A percentile compares a stretch with the other conserved stretches of the same genome.
Evolutionary conservation across 1,284 basidiomycete genomes (phyloP).

Genomic region (Microbotryomycetes sp.): DNA sequence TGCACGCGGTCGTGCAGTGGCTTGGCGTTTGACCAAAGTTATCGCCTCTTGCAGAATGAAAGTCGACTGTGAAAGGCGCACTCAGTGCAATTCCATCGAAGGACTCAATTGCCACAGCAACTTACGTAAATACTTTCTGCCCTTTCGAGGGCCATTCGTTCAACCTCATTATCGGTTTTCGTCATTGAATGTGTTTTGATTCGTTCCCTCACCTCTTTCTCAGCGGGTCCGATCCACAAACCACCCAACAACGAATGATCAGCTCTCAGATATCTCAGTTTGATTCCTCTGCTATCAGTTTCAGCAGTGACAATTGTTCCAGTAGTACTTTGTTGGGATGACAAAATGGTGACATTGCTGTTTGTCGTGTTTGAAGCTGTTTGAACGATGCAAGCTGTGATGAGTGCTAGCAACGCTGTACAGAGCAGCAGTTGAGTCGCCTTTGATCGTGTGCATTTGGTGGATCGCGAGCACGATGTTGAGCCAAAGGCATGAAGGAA

Average conservation of each 20-base stretch:
- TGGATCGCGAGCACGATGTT: too few relatives aligned
- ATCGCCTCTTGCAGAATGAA: conserved; percentile 80
- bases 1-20: conserved; percentile 56
- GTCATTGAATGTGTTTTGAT: conserved; percentile 43
- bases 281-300: conserved; percentile 47
- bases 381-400: not conserved
- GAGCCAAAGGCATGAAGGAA: too few relatives aligned
- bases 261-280: conserved; percentile 71
- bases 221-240: conserved; percentile 59
- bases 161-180: conserved; percentile 7
- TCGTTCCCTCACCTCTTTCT: conserved; percentile 42
- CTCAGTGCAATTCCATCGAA: conserved; percentile 48
- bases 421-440: too few relatives aligned
- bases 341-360: conserved; percentile 61
- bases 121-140: conserved; percentile 45
- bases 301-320: conserved; percentile 75
- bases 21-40: conserved; percentile 43
- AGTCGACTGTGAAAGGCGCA: conserved; percentile 58
- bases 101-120: conserved; percentile 44
- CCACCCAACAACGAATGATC: conserved; percentile 85
- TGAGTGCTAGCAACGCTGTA: not conserved
- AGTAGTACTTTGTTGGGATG: conserved; percentile 62
- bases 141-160: conserved; percentile 35
- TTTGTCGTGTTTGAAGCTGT: too few relatives aligned
- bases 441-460: too few relatives aligned